Percentiles rank a stretch among this genome's conserved stretches.
Conservation (phyloP, 2,329 filamentous ascomycete genomes). For the Epichloe typhina region DNA sequence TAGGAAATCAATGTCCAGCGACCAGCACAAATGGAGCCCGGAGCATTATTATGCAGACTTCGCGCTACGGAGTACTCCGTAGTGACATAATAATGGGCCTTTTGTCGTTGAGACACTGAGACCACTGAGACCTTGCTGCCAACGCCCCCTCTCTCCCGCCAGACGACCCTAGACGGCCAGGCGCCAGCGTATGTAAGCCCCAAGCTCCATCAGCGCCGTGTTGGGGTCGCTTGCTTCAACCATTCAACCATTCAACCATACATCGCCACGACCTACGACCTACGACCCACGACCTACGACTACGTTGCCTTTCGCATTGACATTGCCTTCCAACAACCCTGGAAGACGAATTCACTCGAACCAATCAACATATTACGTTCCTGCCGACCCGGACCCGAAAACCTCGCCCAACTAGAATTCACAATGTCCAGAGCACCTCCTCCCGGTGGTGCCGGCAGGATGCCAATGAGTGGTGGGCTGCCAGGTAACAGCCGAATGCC, state of each 20-base stretch:
- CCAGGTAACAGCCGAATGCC: slow-evolving; percentile 17
- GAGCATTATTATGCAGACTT: too few relatives aligned
- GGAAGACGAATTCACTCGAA: background rate
- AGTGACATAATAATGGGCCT: too few relatives aligned
- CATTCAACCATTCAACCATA: background rate
- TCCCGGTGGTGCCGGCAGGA: slow-evolving; percentile 11
- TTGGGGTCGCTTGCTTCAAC: background rate
- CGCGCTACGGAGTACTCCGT: too few relatives aligned
- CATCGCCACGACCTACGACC: background rate
- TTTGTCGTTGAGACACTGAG: background rate
- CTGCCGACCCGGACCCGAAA: background rate
- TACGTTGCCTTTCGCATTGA: background rate
- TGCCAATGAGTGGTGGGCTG: slow-evolving; percentile 15
- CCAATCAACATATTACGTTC: background rate
- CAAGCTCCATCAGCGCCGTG: background rate
- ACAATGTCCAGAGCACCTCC: slow-evolving; percentile 21
- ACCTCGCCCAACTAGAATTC: background rate
- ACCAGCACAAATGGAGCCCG: background rate
- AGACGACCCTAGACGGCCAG: background rate
- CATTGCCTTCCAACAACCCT: background rate
- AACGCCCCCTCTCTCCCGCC: background rate
- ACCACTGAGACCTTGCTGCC: background rate
- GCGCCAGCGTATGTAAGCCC: background rate
- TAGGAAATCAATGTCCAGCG: background rate
- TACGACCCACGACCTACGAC: background rate